These are phyloP conservation scores for Ceratocystis diversiconidia DNA, from an alignment of 2,329 filamentous ascomycete genomes.

Conservation along the genomic window DNA sequence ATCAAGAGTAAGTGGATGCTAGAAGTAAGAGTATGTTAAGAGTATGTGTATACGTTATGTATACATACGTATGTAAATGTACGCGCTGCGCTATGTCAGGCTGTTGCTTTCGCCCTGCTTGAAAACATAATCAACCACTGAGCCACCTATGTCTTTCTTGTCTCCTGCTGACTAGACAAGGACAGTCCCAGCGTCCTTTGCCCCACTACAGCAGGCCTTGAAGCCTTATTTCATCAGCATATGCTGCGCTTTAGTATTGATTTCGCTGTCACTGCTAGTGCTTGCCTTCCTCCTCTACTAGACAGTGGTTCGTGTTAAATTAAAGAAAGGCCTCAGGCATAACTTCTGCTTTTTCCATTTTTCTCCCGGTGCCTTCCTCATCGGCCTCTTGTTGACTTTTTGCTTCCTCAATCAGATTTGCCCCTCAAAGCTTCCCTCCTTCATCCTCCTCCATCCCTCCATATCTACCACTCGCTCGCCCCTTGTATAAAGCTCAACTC, in stretches of 20 bases:
- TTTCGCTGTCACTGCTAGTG: no score
- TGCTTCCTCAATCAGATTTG: neutral
- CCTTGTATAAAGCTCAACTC: neutral
- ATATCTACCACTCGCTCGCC: neutral
- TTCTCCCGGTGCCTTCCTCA: neutral
- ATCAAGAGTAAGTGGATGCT: neutral
- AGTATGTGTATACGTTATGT: neutral
- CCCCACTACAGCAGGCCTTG: neutral
- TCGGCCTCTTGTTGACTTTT: neutral
- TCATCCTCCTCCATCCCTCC: neutral
- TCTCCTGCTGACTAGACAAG: no score
- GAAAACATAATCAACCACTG: neutral
- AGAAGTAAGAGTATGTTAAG: neutral
- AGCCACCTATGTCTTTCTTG: no score
- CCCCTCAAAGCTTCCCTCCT: neutral
- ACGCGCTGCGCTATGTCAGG: neutral
- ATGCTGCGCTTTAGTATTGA: no score
- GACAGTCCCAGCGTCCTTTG: neutral
- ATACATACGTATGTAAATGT: neutral
- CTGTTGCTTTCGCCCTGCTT: neutral
- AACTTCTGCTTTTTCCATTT: neutral
- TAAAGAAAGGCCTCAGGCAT: conserved; percentile 1
- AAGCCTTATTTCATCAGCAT: no score
- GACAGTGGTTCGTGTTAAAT: neutral
- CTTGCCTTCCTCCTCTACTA: no score